These are phyloP conservation scores for Narthecium ossifragum DNA, from an alignment of 106 monocot genomes.

Conservation along the genomic window DNA sequence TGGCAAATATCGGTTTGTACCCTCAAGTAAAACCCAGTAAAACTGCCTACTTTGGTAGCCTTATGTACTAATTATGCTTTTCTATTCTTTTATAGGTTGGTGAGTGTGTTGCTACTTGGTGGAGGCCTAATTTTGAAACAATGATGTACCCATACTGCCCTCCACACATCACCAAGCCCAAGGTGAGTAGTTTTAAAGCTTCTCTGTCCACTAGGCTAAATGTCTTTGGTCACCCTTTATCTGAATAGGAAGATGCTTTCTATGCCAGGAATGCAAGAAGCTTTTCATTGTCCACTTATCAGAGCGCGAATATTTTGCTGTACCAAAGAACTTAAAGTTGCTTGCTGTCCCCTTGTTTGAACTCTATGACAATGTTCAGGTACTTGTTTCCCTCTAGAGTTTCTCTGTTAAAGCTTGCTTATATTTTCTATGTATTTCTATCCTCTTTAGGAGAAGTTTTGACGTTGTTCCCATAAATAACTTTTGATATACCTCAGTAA, in stretches of 20 bases:
- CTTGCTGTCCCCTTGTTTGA: conserved; percentile 99
- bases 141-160: conserved; percentile 99
- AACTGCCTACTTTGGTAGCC: too few relatives aligned
- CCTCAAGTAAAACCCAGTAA: too few relatives aligned
- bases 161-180: conserved; percentile 95
- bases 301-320: conserved; percentile 94
- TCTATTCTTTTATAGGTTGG: conserved; percentile 63
- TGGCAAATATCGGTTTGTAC: too few relatives aligned
- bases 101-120: conserved; percentile 98
- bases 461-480: too few relatives aligned
- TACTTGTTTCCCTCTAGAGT: conserved; percentile 10
- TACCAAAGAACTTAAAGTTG: conserved; percentile 91
- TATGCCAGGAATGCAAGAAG: conserved; percentile 91
- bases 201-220: neutral
- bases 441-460: neutral
- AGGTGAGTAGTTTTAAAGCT: conserved; percentile 34
- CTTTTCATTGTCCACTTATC: conserved; percentile 91
- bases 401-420: neutral
- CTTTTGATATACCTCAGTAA: too few relatives aligned
- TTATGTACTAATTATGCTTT: too few relatives aligned
- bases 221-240: neutral
- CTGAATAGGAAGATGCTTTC: neutral
- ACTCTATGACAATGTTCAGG: conserved; percentile 99
- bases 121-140: conserved; percentile 99
- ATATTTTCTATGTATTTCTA: neutral